Evolutionary conservation across 805 yeast genomes (phyloP).

Genomic region (Yamadazyma insecticola): DNA sequence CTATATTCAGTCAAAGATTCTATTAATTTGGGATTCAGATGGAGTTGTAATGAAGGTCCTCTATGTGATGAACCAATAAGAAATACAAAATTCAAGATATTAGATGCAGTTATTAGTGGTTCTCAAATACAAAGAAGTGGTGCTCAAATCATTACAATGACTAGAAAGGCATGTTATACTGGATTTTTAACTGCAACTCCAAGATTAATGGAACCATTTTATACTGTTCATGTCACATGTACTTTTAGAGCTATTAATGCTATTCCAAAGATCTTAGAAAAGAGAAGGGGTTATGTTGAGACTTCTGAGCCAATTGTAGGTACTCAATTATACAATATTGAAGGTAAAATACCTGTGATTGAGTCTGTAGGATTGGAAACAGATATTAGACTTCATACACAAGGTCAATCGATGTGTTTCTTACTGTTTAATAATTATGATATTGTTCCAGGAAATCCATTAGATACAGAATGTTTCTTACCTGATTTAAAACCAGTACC

Average conservation of each 20-base stretch:
- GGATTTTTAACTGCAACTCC: constrained; percentile 79
- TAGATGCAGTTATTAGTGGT: constrained; percentile 52
- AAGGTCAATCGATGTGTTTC: constrained; percentile 72
- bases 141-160: constrained; percentile 75
- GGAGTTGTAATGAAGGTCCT: constrained; percentile 87
- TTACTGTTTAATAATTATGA: constrained; percentile 69
- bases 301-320: constrained; percentile 59
- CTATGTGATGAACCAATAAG: constrained; percentile 81
- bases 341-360: constrained; percentile 75
- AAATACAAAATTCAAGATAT: constrained; percentile 63
- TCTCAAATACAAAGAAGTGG: constrained; percentile 47
- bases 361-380: constrained; percentile 89
- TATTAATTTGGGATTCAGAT: constrained; percentile 72
- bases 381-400: constrained; percentile 71
- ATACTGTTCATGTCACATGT: constrained; percentile 55
- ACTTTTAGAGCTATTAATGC: constrained; percentile 44
- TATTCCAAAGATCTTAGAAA: constrained; percentile 45
- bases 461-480: constrained; percentile 59
- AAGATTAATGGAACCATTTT: constrained; percentile 75
- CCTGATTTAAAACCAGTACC: constrained; percentile 78
- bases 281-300: constrained; percentile 60
- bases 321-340: constrained; percentile 58
- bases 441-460: constrained; percentile 85
- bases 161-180: constrained; percentile 78
- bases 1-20: constrained; percentile 46